A percentile compares a stretch with the other conserved stretches of the same genome.
Evolutionary conservation across 495 filamentous ascomycete genomes (phyloP).

Genomic region (Oidiodendron maius): DNA sequence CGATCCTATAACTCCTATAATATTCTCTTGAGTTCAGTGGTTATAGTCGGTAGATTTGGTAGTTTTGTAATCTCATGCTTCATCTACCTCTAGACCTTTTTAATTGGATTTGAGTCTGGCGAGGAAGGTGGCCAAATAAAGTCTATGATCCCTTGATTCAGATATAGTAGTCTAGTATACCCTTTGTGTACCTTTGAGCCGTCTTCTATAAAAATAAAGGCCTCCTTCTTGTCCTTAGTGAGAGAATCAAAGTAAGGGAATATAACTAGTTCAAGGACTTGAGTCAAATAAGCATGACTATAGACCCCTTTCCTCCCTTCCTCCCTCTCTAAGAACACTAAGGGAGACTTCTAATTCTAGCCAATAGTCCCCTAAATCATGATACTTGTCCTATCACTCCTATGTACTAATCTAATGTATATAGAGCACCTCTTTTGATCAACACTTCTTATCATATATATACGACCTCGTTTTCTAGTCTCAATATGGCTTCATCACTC

Average conservation of each 20-base stretch:
- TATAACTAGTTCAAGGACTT: not conserved
- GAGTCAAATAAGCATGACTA: not conserved
- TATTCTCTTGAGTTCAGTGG: not conserved
- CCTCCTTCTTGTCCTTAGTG: not conserved
- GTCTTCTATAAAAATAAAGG: conserved; percentile 5
- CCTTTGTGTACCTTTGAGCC: not conserved
- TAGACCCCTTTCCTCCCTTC: not conserved
- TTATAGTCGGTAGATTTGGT: not conserved
- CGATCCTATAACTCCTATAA: not conserved
- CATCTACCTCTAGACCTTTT: conserved; percentile 5
- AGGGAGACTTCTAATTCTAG: no score
- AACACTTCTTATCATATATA: no score
- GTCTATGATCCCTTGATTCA: not conserved
- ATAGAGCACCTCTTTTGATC: no score
- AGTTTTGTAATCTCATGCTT: not conserved
- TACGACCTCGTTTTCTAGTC: no score
- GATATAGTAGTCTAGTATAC: not conserved
- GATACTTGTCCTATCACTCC: no score
- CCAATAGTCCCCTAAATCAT: no score
- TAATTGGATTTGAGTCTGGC: conserved; percentile 2
- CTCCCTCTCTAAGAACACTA: no score
- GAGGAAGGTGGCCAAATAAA: conserved; percentile 7
- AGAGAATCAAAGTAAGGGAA: conserved; percentile 1
- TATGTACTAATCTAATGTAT: no score
- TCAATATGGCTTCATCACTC: no score